A percentile compares a stretch with the other conserved stretches of the same genome.
phyloP scores from a whole-genome alignment of 208 protist species.

The Crithidia acanthocephali region DNA sequence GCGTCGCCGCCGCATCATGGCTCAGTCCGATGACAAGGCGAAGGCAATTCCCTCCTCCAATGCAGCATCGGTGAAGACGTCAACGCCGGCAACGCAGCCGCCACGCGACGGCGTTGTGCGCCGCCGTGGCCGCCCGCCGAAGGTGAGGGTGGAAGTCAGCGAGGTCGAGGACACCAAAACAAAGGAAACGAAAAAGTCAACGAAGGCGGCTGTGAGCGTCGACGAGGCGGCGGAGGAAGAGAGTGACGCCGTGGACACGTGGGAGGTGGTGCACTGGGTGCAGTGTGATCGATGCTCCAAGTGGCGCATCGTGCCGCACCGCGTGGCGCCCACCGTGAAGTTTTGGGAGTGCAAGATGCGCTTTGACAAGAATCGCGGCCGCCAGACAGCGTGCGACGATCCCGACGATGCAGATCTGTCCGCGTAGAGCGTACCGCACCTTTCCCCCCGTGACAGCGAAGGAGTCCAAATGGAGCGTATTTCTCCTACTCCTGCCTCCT shows the following conservation, averaged over 20 bases:
- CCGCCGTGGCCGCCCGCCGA: neutral
- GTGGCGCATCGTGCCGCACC: constrained; percentile 80
- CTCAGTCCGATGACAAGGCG: too few species aligned
- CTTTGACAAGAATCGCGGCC: constrained; percentile 33
- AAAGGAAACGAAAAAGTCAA: neutral
- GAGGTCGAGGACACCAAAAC: neutral
- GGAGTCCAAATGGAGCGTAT: too few species aligned
- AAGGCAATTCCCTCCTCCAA: too few species aligned
- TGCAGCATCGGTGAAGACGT: neutral
- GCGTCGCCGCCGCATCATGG: neutral
- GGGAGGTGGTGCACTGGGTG: constrained; percentile 81
- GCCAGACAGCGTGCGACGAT: constrained; percentile 64
- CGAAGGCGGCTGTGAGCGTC: neutral
- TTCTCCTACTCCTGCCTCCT: too few species aligned
- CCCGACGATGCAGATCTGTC: constrained; percentile 64
- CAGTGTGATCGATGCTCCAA: constrained; percentile 83
- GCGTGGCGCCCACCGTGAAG: constrained; percentile 32
- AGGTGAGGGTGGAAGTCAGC: neutral
- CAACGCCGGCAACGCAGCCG: neutral
- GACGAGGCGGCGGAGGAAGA: constrained; percentile 9
- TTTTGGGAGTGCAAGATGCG: constrained; percentile 81
- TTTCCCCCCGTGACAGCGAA: too few species aligned
- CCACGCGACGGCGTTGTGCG: neutral
- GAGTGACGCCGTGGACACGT: constrained; percentile 8
- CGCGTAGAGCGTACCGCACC: constrained; percentile 1